Evolutionary conservation across 2,329 filamentous ascomycete species (phyloP).

Genomic region (Penicillium concentricum): DNA sequence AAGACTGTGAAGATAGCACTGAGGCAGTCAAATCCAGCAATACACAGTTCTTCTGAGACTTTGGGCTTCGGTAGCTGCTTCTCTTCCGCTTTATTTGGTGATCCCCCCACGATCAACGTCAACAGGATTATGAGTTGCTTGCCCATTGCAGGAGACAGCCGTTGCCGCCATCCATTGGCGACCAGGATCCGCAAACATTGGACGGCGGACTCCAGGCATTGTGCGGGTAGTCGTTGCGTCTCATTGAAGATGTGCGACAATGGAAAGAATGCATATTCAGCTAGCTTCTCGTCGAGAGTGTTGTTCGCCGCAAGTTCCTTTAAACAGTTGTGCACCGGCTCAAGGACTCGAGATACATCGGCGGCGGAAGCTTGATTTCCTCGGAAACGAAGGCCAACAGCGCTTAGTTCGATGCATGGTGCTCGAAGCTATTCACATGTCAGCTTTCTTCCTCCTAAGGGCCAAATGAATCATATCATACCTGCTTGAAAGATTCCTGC

Average conservation of each 20-base stretch:
- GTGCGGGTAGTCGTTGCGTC: constrained; percentile 68
- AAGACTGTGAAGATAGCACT: constrained; percentile 63
- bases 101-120: constrained; percentile 75
- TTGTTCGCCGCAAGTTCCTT: constrained; percentile 41
- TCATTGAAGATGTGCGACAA: constrained; percentile 81
- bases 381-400: constrained; percentile 53
- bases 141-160: constrained; percentile 68
- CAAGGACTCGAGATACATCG: constrained; percentile 51
- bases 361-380: constrained; percentile 45
- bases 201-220: constrained; percentile 69
- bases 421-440: constrained; percentile 52
- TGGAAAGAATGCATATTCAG: constrained; percentile 94
- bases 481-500: constrained; percentile 45
- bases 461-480: constrained; percentile 16
- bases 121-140: constrained; percentile 84
- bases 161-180: constrained; percentile 72
- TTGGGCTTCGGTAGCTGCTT: constrained; percentile 28
- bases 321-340: constrained; percentile 42
- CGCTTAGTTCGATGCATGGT: constrained; percentile 58
- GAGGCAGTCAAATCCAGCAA: constrained; percentile 70
- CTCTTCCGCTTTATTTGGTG: constrained; percentile 53
- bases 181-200: constrained; percentile 74
- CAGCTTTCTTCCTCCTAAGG: not conserved
- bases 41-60: constrained; percentile 68
- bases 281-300: constrained; percentile 72